phyloP scores from a whole-genome alignment of 306 rosid genomes.

The Corylus avellana region DNA sequence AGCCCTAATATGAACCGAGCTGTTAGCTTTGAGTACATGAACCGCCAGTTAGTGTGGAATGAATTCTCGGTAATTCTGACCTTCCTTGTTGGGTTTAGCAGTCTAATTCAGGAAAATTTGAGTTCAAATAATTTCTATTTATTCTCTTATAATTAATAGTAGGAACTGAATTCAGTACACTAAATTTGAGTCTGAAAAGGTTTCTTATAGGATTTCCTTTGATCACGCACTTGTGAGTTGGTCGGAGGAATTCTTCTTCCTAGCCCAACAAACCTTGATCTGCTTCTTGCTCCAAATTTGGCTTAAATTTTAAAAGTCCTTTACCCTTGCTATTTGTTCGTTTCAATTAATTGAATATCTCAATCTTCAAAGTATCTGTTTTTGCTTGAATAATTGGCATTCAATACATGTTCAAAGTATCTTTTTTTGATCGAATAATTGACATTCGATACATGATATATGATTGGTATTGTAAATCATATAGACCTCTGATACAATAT shows the following conservation, averaged over 20 bases:
- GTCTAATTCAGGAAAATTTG: constrained; percentile 4
- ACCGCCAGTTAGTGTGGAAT: constrained; percentile 97
- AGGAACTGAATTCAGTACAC: background rate
- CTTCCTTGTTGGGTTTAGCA: constrained; percentile 10
- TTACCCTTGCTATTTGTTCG: background rate
- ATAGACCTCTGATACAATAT: background rate
- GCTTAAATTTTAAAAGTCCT: background rate
- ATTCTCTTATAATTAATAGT: background rate
- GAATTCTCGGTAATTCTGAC: constrained; percentile 79
- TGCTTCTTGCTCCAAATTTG: background rate
- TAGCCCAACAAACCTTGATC: background rate
- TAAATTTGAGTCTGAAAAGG: background rate
- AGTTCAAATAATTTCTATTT: background rate
- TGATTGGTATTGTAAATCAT: background rate
- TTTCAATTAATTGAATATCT: background rate
- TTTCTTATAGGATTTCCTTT: background rate
- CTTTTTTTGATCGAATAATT: background rate
- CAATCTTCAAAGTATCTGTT: background rate
- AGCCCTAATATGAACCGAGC: constrained; percentile 96
- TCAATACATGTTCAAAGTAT: background rate
- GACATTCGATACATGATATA: background rate
- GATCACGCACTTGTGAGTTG: background rate
- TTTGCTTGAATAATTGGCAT: background rate
- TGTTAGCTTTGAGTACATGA: constrained; percentile 99
- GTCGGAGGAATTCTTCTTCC: background rate